Base-by-base conservation (phyloP, 2,329 filamentous ascomycete species). In the Dothidotthia symphoricarpi region DNA sequence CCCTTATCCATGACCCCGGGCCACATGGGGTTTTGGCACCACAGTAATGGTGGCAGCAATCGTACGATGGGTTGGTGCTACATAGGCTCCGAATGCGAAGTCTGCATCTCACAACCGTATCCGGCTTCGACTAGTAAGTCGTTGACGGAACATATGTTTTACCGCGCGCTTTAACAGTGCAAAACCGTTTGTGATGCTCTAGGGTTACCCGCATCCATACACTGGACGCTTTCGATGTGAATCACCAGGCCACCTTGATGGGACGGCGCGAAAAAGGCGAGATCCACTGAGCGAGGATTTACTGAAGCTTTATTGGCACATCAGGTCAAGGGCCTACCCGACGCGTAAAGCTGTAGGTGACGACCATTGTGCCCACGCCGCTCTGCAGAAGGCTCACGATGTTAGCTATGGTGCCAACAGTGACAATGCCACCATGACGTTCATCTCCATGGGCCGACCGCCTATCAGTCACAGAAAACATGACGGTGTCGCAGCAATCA, bases 1-100 rank as follows among this genome's bases (percentile, higher is more conserved):
- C 59, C 59, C 57, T 65, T 62, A 64, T 59, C 61, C 61, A 59
- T 50, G 41, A 43, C 26, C 16, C 44, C 45, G 61, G 61, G 60
- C 54, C 60, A 55, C 36, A 51, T 48, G n/a, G 44, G 41, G 46
- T 46, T 53, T 53, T 58, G 57, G 59, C 52, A 57, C 57, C 53
- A 61, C 39, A 52, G 52, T 46, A 30, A 41, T 22, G 28, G 39
- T 39, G 38, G 25, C 43, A 39, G 38, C 37, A 16, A 32, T 24
- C 30, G 19, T 36, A 3, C 6, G 25, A 15, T 29, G 12, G 15
- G 14, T 15, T 35, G 9, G 28, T 16, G 22, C 28, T 5, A 31
- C 10, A 15, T 5, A 12, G 28, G 16, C n/a, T 34, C 49, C 49
- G 54, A 45, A 45, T 39, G 40, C 49, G 47, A 50, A 50, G 53